Evolutionary conservation across 2,329 filamentous ascomycete species (phyloP), one percentile per base, ranked within the genome.

Genomic region (Cryoendolithus antarcticus): DNA sequence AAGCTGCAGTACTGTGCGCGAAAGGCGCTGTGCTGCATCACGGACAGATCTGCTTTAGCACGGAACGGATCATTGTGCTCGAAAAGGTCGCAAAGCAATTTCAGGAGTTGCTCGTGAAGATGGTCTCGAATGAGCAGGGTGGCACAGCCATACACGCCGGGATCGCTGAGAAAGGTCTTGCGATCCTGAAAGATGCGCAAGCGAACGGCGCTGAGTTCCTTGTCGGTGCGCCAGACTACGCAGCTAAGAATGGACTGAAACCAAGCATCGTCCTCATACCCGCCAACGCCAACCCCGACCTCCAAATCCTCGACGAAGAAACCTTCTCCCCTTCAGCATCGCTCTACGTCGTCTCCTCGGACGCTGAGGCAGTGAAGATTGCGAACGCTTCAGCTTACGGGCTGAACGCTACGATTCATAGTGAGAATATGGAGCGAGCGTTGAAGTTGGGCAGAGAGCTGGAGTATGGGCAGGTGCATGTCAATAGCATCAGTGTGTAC

Each of bases 1-100:
- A 60, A 35, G 65, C 66, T 0, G 64, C 61, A 1, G 37, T 46
- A 10, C 36, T 53, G 15, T 51, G 52, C 30, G 43, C 50, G 2
- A 47, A 48, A 27, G 59, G 56, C 4, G 59, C 56, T 1, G 36
- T 37, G 19, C n/a, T 43, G 9, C 54, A 62, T 50, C 53, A 56
- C 37, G 58, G 58, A 3, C 58, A 61, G 38, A 54, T 61, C 9
- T 61, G 58, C 44, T 58, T 61, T 46, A 52, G 51, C 9, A 60
- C 58, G 2, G 58, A 61, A 31, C 49, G 49, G 1, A 55, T 59
- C 33, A 50, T 60, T n/a, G 53, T 59, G 11, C 44, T 44, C 21
- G 29, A 38, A 27, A 43, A 34, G 9, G 38, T 51, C 5, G 49
- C 49, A 8, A 32, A 47, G 12, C 13, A 46, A 10, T 53, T 51